Evolutionary conservation across 768 basidiomycete species (phyloP), one percentile per base, ranked within the genome.

Genomic region (Xerocomellus amylosporus): DNA sequence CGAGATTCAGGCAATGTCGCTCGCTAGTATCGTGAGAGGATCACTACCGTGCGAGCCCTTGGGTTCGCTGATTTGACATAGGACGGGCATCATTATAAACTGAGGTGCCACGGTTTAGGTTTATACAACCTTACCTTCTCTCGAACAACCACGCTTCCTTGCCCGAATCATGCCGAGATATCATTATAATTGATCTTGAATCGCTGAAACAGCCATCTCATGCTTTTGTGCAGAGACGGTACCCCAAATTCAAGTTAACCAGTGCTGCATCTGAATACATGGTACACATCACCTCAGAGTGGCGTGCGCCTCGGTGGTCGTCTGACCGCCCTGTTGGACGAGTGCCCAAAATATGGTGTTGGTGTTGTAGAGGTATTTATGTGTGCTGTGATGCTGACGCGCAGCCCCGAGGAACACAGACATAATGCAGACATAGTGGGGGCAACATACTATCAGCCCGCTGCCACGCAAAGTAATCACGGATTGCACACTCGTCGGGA

Each of bases 261-360:
- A n/a, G 13, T 40, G 20, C 40, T 42, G 34, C 43, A 19, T 24
- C 15, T 10, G 40, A 36, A 50, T 22, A n/a, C 7, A 8, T 31
- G 17, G 6, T 7, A 13, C 30, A 15, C 78, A 41, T 48, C 37
- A 94, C 94, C 62, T 80, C 7, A 99, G 77, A 1, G 83, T 82
- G 28, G 84, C 81, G 66, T 98, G 91, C 1, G 96, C 96, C 54
- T 95, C 82, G 3, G 84, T 77, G 2, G 87, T 85, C 2, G 84
- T 85, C 68, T 89, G 76, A 0, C 86, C 88, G 17, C 86, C 89
- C 62, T 90, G 79, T 41, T 87, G 86, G 0, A 98, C 84, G 33
- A 99, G 80, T 0, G 93, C 90, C 97, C 96, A 98, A 66, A 98
- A 99, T 0, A 75, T 77, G 0, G 96, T 98, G 65, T 99, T 99